These are phyloP conservation scores for Populus davidiana DNA, from an alignment of 345 rosid species.

Conservation along the genomic window DNA sequence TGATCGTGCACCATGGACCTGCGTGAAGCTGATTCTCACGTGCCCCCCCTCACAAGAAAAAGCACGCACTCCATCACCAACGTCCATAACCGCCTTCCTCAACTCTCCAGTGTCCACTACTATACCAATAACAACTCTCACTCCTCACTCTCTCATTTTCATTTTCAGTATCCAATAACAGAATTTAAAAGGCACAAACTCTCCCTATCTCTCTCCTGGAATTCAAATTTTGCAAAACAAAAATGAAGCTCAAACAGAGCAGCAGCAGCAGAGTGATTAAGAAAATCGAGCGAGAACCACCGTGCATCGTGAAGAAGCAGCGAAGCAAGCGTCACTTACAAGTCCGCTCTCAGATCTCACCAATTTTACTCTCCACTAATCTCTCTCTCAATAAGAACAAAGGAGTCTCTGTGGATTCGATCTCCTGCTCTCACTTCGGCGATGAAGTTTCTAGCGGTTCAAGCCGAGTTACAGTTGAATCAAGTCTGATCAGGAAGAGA, in stretches of 20 bases:
- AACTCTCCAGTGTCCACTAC: not conserved
- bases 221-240: not conserved
- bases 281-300: not conserved
- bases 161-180: not conserved
- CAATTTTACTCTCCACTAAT: slow-evolving; percentile 7
- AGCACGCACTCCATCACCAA: slow-evolving; percentile 2
- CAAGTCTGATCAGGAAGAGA: slow-evolving; percentile 36
- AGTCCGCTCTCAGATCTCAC: slow-evolving; percentile 20
- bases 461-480: slow-evolving; percentile 35
- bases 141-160: not conserved
- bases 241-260: slow-evolving; percentile 19
- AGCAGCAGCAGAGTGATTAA: not conserved
- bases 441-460: slow-evolving; percentile 49
- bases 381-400: not conserved
- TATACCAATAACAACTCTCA: not conserved
- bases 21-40: not conserved
- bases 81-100: slow-evolving; percentile 12
- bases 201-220: not conserved
- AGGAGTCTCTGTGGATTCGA: not conserved
- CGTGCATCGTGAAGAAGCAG: slow-evolving; percentile 19
- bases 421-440: not conserved
- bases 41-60: slow-evolving; percentile 5
- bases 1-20: not conserved
- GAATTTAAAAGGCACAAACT: not conserved
- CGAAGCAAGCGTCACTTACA: slow-evolving; percentile 16